Evolutionary conservation across 1,284 basidiomycete species (phyloP), one percentile per base, ranked within the genome.

Genomic region (Entoloma clypeatum): DNA sequence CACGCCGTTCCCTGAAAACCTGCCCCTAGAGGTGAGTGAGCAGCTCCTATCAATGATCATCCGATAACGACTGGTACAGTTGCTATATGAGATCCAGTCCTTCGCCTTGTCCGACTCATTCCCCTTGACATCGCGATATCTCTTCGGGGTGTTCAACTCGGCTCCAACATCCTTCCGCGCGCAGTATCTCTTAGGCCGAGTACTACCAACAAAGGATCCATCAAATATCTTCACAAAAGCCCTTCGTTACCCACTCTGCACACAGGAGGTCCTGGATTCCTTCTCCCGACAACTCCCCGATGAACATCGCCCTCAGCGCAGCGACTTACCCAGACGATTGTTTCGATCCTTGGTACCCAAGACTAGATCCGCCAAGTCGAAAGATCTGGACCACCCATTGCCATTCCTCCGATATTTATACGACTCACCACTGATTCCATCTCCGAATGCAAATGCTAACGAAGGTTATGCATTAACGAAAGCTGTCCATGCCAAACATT

Each of bases 381-480:
- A 65, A 27, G 68, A 65, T 21, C 43, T 55, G 21, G 75, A 81
- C 46, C 56, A 71, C 2, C 83, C 81, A 0, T 54, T 87, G 4
- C 80, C 82, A 0, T 74, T 83, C 43, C 71, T 88, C 2, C 70
- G 64, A 31, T 73, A 74, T 52, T 62, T 87, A 7, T 79, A 72
- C 50, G 45, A 52, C 13, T 64, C 64, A 25, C 63, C 71, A 5
- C 59, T 61, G 1, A 55, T 75, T 7, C 60, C 59, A 5, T 54
- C 52, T 42, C 75, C 65, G 23, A 67, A 78, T 23, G 53, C 71
- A 7, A 77, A 91, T 57, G 73, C 81, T 5, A 71, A 84, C 59
- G 70, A 77, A 1, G 90, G 89, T 1, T 93, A 92, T 53, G 80
- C 85, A 0, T 74, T 94, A 22, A 79, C 79, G 7, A 80, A 77